Evolutionary conservation across 805 yeast species (phyloP).

Genomic region (Blastobotrys parvus): DNA sequence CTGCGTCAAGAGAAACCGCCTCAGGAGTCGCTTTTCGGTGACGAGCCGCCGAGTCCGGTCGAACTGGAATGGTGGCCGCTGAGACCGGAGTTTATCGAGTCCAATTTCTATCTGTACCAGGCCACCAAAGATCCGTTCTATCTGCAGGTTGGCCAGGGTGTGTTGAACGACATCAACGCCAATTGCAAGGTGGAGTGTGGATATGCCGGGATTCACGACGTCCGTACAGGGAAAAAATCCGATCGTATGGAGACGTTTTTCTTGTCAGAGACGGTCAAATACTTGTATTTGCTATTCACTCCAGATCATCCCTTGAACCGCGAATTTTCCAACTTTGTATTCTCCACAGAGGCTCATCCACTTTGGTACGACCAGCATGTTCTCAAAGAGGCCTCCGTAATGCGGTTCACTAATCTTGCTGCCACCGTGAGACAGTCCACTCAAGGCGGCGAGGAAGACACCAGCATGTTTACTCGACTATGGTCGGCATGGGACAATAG

Average conservation of each 20-base stretch:
- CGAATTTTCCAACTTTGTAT: conserved; percentile 36
- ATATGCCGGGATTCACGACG: conserved; percentile 65
- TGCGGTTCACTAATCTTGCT: conserved; percentile 8
- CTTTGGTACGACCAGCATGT: conserved; percentile 52
- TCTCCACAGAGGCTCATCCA: conserved; percentile 91
- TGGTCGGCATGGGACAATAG: neutral
- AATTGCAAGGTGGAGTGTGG: conserved; percentile 64
- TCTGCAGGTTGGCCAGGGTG: conserved; percentile 61
- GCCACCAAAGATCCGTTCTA: conserved; percentile 85
- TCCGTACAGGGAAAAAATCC: conserved; percentile 52
- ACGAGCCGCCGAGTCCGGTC: conserved; percentile 21
- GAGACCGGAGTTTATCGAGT: conserved; percentile 86
- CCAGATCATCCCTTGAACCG: conserved; percentile 45
- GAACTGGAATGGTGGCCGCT: conserved; percentile 85
- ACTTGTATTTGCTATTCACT: conserved; percentile 72
- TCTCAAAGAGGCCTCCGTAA: conserved; percentile 18
- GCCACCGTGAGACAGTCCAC: neutral
- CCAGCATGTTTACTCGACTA: neutral
- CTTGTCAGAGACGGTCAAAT: conserved; percentile 78
- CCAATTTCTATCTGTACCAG: conserved; percentile 71
- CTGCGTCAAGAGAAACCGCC: conserved; percentile 2
- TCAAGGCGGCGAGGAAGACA: neutral
- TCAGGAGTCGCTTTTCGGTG: neutral
- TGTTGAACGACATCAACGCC: conserved; percentile 46
- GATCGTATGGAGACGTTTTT: conserved; percentile 91